phyloP scores from a whole-genome alignment of 2,329 filamentous ascomycete genomes.

The Diaporthe vaccinii region DNA sequence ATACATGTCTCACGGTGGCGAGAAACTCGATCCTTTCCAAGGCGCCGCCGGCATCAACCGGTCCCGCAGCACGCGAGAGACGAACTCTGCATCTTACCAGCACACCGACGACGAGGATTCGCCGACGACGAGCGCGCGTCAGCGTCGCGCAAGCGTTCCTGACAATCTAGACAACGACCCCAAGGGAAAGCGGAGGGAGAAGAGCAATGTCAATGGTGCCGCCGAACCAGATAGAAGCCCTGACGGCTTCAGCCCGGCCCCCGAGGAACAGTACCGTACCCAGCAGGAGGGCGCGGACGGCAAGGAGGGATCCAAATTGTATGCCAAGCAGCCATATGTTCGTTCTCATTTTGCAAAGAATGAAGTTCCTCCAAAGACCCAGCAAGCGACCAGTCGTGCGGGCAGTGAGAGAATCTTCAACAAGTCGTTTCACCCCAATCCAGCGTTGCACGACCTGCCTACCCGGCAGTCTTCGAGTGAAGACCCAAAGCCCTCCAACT shows the following conservation, averaged over 20 bases:
- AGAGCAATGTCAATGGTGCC: conserved; percentile 15
- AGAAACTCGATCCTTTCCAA: conserved; percentile 71
- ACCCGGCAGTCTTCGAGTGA: conserved; percentile 47
- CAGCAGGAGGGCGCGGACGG: conserved; percentile 11
- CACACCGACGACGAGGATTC: conserved; percentile 40
- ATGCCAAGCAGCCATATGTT: conserved; percentile 36
- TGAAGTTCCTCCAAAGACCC: conserved; percentile 22
- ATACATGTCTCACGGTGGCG: conserved; percentile 68
- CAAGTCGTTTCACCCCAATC: conserved; percentile 24
- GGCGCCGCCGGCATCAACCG: conserved; percentile 48
- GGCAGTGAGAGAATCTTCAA: conserved; percentile 26
- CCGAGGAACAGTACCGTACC: conserved; percentile 24
- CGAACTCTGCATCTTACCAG: conserved; percentile 43
- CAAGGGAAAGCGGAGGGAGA: conserved; percentile 35
- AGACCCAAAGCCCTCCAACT: conserved; percentile 40
- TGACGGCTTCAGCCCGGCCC: conserved; percentile 38
- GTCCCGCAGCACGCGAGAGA: conserved; percentile 39
- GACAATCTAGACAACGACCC: conserved; percentile 48
- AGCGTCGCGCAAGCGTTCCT: conserved; percentile 50
- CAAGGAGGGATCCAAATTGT: conserved; percentile 40
- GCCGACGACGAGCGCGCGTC: conserved; percentile 44
- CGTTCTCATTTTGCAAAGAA: conserved; percentile 15
- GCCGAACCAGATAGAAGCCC: conserved; percentile 27
- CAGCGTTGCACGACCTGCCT: conserved; percentile 20
- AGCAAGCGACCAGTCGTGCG: conserved; percentile 36